Evolutionary conservation across 805 yeast species (phyloP).

Genomic region (Yamadazyma takamatsuzukensis): DNA sequence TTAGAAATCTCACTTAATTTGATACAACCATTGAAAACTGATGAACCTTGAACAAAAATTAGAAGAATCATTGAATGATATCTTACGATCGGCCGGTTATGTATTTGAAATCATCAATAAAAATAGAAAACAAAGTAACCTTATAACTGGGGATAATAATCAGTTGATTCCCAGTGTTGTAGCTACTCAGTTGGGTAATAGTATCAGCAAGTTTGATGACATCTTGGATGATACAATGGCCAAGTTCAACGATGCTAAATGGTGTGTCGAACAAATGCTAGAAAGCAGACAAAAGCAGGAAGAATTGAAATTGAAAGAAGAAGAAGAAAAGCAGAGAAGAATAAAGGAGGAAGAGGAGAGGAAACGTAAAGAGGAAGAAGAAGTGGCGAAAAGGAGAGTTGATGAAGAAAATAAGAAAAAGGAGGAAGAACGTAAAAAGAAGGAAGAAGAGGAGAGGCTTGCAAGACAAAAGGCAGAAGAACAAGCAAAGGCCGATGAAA

Average conservation of each 20-base stretch:
- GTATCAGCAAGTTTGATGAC: conserved; percentile 37
- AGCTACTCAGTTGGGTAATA: conserved; percentile 29
- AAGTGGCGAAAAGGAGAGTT: conserved; percentile 9
- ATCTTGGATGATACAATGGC: conserved; percentile 39
- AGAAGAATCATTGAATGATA: conserved; percentile 37
- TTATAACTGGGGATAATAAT: conserved; percentile 40
- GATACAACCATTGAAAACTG: neutral
- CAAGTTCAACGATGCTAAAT: conserved; percentile 40
- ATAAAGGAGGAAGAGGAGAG: conserved; percentile 19
- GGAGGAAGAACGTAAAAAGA: conserved; percentile 16
- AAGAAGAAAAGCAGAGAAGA: conserved; percentile 18
- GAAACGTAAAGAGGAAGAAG: conserved; percentile 14
- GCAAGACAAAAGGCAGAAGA: conserved; percentile 13
- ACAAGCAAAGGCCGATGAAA: conserved; percentile 8
- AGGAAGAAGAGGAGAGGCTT: conserved; percentile 23
- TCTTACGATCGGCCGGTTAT: conserved; percentile 41
- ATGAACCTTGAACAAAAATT: conserved; percentile 40
- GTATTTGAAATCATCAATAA: conserved; percentile 40
- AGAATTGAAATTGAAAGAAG: conserved; percentile 34
- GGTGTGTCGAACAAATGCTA: conserved; percentile 42
- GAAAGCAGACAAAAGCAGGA: conserved; percentile 41
- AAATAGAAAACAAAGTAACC: conserved; percentile 38
- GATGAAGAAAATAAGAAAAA: conserved; percentile 17
- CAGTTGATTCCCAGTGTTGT: conserved; percentile 37
- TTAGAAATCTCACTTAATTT: neutral